Percentiles rank a stretch among this genome's conserved stretches.
These are phyloP conservation scores for Ceratocystis diversiconidia DNA, from an alignment of 2,329 filamentous ascomycete species.

Conservation along the genomic window DNA sequence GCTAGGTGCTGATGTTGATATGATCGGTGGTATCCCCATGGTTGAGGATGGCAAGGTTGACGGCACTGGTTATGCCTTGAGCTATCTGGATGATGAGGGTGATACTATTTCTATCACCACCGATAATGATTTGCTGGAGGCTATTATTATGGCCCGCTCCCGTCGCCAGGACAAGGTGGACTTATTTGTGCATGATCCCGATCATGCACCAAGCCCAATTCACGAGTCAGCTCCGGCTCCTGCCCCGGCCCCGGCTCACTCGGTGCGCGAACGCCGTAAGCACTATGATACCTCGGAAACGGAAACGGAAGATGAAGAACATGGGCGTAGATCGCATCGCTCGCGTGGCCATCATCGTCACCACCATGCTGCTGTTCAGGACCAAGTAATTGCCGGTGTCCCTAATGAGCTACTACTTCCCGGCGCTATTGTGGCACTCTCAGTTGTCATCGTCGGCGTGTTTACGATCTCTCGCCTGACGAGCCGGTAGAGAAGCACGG, in stretches of 20 bases:
- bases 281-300: constrained; percentile 41
- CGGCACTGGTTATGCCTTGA: constrained; percentile 71
- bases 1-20: constrained; percentile 67
- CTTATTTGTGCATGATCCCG: constrained; percentile 86
- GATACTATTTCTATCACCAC: constrained; percentile 96
- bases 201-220: constrained; percentile 61
- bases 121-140: constrained; percentile 81
- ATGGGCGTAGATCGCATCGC: constrained; percentile 33
- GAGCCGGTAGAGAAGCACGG: constrained; percentile 31
- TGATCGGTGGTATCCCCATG: constrained; percentile 64
- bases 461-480: constrained; percentile 69
- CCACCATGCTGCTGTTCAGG: constrained; percentile 31
- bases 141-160: constrained; percentile 68
- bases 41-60: constrained; percentile 69
- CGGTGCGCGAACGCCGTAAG: constrained; percentile 37
- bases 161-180: constrained; percentile 82
- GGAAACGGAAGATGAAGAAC: constrained; percentile 38
- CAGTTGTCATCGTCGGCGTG: constrained; percentile 83
- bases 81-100: constrained; percentile 92
- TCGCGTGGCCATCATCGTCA: constrained; percentile 25
- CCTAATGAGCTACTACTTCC: constrained; percentile 89
- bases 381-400: constrained; percentile 78
- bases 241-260: constrained; percentile 37
- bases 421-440: constrained; percentile 87
- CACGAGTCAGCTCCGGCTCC: constrained; percentile 6